Evolutionary conservation across 306 rosid species (phyloP).

Genomic region (Quercus cerris): DNA sequence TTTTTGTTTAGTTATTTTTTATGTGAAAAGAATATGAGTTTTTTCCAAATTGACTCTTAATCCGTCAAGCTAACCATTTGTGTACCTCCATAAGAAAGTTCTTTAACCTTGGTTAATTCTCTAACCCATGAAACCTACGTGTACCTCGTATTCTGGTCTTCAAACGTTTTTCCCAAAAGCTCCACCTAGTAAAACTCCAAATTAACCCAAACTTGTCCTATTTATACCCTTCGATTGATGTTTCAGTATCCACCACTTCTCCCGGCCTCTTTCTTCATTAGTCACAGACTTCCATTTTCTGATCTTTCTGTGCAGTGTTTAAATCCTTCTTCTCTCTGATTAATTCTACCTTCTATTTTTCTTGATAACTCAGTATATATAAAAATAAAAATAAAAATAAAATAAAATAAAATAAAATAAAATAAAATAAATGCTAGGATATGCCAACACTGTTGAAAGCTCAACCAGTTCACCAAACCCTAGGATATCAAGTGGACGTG

Average conservation of each 20-base stretch:
- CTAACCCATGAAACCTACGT: background rate
- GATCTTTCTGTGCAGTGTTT: background rate
- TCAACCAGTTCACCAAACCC: background rate
- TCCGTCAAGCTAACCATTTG: too few species aligned
- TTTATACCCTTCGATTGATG: background rate
- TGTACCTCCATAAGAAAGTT: background rate
- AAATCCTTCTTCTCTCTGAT: background rate
- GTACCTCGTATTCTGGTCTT: background rate
- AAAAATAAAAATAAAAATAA: too few species aligned
- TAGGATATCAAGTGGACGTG: background rate
- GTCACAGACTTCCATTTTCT: background rate
- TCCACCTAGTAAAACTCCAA: background rate
- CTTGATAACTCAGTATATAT: background rate
- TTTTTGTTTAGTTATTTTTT: too few species aligned
- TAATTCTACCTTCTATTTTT: background rate
- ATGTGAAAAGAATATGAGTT: too few species aligned
- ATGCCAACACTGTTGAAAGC: constrained; percentile 7
- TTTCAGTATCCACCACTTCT: background rate
- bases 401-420: too few species aligned
- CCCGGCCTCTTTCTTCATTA: background rate
- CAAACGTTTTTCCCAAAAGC: background rate
- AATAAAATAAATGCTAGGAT: background rate
- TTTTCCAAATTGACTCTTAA: too few species aligned
- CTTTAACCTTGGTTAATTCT: background rate
- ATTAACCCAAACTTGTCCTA: background rate